Percentiles rank a stretch among this genome's conserved stretches.
phyloP scores from a whole-genome alignment of 208 protist species.

The Trichomonas gallinae region DNA sequence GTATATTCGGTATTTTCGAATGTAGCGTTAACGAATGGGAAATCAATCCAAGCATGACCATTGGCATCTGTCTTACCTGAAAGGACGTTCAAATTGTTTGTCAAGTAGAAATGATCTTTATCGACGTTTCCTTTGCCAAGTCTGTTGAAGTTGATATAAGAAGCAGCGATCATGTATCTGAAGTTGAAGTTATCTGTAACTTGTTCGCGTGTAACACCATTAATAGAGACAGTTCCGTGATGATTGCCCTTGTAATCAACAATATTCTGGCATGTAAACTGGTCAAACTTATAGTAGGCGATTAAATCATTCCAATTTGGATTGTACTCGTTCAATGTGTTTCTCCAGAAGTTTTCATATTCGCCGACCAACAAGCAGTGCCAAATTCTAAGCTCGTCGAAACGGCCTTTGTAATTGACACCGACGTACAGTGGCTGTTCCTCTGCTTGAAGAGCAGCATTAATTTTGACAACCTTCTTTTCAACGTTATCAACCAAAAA shows the following conservation, averaged over 20 bases:
- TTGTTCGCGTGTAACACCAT: neutral
- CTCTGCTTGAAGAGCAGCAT: neutral
- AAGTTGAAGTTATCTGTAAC: neutral
- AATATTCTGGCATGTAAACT: neutral
- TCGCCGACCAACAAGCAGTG: neutral
- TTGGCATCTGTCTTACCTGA: neutral
- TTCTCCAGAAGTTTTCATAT: neutral
- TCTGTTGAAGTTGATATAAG: neutral
- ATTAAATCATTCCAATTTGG: neutral
- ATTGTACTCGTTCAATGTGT: neutral
- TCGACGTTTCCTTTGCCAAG: neutral
- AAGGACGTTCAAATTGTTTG: neutral
- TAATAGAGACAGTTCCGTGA: neutral
- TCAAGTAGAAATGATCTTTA: neutral
- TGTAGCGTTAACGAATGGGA: neutral
- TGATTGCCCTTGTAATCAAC: neutral
- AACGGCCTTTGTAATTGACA: neutral
- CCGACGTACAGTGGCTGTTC: neutral
- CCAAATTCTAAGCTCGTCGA: neutral
- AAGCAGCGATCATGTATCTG: neutral
- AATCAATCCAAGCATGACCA: neutral
- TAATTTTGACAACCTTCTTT: neutral
- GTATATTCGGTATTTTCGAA: neutral
- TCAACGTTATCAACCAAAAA: neutral
- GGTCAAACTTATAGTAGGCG: neutral